phyloP scores from a whole-genome alignment of 371 early-diverging fungal genomes.

The Mucor racemosus region DNA sequence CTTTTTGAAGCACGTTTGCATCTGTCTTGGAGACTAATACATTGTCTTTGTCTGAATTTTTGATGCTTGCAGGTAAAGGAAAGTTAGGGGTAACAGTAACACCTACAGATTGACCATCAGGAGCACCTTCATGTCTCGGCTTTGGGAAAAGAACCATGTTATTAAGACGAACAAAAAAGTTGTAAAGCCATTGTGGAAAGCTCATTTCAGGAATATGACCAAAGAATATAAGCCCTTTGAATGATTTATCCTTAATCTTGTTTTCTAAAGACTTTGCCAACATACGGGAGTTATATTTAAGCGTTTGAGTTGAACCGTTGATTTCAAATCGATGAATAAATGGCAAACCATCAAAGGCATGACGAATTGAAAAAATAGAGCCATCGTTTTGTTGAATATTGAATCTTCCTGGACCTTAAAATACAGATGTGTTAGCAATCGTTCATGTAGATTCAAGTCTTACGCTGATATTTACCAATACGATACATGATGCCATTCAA shows the following conservation, averaged over 20 bases:
- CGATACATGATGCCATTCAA: slow-evolving; percentile 48
- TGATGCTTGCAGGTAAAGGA: slow-evolving; percentile 38
- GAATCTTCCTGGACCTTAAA: slow-evolving; percentile 43
- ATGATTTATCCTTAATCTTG: slow-evolving; percentile 3
- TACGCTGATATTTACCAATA: slow-evolving; percentile 30
- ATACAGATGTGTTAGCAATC: neutral
- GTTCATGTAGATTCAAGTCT: no score
- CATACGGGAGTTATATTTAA: slow-evolving; percentile 39
- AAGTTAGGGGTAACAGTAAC: slow-evolving; percentile 64
- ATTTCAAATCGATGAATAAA: slow-evolving; percentile 47
- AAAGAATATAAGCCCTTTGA: slow-evolving; percentile 25
- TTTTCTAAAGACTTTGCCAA: slow-evolving; percentile 27
- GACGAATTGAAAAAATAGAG: slow-evolving; percentile 31
- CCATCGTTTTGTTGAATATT: slow-evolving; percentile 36
- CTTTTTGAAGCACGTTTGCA: slow-evolving; percentile 60
- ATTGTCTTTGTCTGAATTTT: neutral
- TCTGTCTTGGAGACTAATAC: slow-evolving; percentile 62
- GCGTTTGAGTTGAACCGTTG: slow-evolving; percentile 21
- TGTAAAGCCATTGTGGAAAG: slow-evolving; percentile 8
- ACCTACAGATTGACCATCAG: slow-evolving; percentile 38
- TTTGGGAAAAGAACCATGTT: neutral
- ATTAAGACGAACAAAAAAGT: slow-evolving; percentile 4
- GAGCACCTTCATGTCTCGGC: slow-evolving; percentile 2
- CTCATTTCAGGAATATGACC: slow-evolving; percentile 21
- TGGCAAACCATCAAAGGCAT: slow-evolving; percentile 52